Evolutionary conservation across 495 filamentous ascomycete genomes (phyloP).

Genomic region (Xylaria palmicola): DNA sequence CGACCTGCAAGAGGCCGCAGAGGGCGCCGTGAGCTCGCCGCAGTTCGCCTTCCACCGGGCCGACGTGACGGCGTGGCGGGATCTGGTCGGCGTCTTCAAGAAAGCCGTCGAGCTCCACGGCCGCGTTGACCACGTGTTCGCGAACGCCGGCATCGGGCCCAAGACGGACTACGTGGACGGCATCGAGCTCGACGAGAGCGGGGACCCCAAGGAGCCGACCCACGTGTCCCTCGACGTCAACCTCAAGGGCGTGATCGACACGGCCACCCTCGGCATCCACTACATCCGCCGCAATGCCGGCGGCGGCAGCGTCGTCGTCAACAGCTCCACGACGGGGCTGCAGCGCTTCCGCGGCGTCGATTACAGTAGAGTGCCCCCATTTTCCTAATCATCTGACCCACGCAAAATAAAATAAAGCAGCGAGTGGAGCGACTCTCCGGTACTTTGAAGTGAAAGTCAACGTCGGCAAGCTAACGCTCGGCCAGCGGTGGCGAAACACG

Average conservation of each 20-base stretch:
- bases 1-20: slow-evolving; percentile 38
- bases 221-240: slow-evolving; percentile 44
- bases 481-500: slow-evolving; percentile 35
- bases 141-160: slow-evolving; percentile 48
- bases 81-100: slow-evolving; percentile 41
- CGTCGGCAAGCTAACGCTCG: slow-evolving; percentile 1
- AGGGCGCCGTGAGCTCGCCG: slow-evolving; percentile 11
- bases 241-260: slow-evolving; percentile 43
- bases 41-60: slow-evolving; percentile 33
- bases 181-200: slow-evolving; percentile 39
- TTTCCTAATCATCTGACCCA: not conserved
- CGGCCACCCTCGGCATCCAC: slow-evolving; percentile 36
- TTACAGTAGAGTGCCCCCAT: slow-evolving; percentile 27
- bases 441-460: too few relatives aligned
- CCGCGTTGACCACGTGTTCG: slow-evolving; percentile 51
- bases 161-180: slow-evolving; percentile 37
- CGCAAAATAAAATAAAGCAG: slow-evolving; percentile 1
- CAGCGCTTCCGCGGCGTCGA: slow-evolving; percentile 39
- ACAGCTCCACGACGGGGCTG: slow-evolving; percentile 38
- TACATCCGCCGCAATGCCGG: slow-evolving; percentile 39
- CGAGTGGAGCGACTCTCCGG: too few relatives aligned
- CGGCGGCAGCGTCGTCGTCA: slow-evolving; percentile 40
- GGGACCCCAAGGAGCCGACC: slow-evolving; percentile 42
- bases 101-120: slow-evolving; percentile 37
- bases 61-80: slow-evolving; percentile 45